A percentile compares a stretch with the other conserved stretches of the same genome.
These are phyloP conservation scores for Dactylellina drechsleri DNA, from an alignment of 2,329 filamentous ascomycete species.

Conservation along the genomic window DNA sequence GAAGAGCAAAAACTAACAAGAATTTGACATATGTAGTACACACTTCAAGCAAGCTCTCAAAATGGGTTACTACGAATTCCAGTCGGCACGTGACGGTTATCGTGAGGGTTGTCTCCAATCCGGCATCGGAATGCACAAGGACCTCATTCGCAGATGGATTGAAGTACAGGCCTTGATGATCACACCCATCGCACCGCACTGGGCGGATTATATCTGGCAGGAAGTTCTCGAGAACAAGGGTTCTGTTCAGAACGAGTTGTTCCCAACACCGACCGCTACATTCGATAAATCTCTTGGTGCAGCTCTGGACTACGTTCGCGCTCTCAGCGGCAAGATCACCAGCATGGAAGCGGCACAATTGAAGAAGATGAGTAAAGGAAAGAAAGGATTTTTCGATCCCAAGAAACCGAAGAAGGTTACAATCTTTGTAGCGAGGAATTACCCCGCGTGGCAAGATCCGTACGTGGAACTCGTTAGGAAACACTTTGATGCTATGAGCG, in stretches of 20 bases:
- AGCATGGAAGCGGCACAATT: constrained; percentile 82
- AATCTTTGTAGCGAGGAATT: constrained; percentile 81
- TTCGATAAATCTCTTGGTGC: constrained; percentile 74
- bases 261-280: constrained; percentile 74
- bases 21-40: constrained; percentile 64
- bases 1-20: constrained; percentile 50
- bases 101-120: constrained; percentile 81
- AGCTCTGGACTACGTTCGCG: constrained; percentile 82
- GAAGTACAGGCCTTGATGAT: constrained; percentile 86
- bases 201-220: constrained; percentile 92
- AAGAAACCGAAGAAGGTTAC: constrained; percentile 91
- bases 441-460: constrained; percentile 90
- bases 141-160: constrained; percentile 81
- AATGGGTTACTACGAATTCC: constrained; percentile 88
- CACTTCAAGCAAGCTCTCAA: constrained; percentile 89
- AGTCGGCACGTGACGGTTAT: constrained; percentile 87
- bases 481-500: constrained; percentile 72
- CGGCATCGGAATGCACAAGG: constrained; percentile 85
- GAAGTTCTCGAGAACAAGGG: constrained; percentile 81
- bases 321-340: constrained; percentile 79
- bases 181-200: constrained; percentile 87
- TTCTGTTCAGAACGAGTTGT: constrained; percentile 82
- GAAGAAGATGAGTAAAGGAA: constrained; percentile 94
- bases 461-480: constrained; percentile 83
- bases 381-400: constrained; percentile 83